A percentile compares a stretch with the other conserved stretches of the same genome.
These are phyloP conservation scores for Claviceps pusilla DNA, from an alignment of 2,329 filamentous ascomycete genomes.

Conservation along the genomic window DNA sequence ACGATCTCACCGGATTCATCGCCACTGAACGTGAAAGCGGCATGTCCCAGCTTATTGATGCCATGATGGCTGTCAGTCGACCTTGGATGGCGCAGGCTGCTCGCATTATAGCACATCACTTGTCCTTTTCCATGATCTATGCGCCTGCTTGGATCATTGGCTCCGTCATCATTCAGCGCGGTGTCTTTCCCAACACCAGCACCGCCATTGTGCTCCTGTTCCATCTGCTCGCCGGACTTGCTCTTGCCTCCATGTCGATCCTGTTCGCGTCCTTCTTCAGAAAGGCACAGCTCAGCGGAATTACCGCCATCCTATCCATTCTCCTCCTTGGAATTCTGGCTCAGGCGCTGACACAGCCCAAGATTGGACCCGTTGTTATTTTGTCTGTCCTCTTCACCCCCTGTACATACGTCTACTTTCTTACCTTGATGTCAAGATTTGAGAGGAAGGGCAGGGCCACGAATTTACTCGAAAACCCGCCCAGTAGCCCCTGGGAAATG, in stretches of 20 bases:
- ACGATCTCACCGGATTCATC: slow-evolving; percentile 75
- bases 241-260: slow-evolving; percentile 66
- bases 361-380: slow-evolving; percentile 49
- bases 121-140: slow-evolving; percentile 69
- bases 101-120: slow-evolving; percentile 62
- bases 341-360: slow-evolving; percentile 52
- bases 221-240: slow-evolving; percentile 60
- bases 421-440: slow-evolving; percentile 60
- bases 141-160: slow-evolving; percentile 70
- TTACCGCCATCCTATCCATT: slow-evolving; percentile 56
- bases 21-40: slow-evolving; percentile 74
- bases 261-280: slow-evolving; percentile 73
- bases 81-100: slow-evolving; percentile 66
- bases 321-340: slow-evolving; percentile 69
- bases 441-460: slow-evolving; percentile 47
- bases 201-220: slow-evolving; percentile 54
- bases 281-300: slow-evolving; percentile 76
- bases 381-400: slow-evolving; percentile 69
- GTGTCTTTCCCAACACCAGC: slow-evolving; percentile 51
- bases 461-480: slow-evolving; percentile 47
- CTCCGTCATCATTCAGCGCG: slow-evolving; percentile 45
- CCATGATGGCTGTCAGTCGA: slow-evolving; percentile 69
- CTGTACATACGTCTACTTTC: slow-evolving; percentile 76
- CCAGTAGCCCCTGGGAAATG: slow-evolving; percentile 50
- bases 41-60: slow-evolving; percentile 77